Evolutionary conservation across 805 yeast species (phyloP), one percentile per base, ranked within the genome.

Genomic region (Wickerhamiella galacta): DNA sequence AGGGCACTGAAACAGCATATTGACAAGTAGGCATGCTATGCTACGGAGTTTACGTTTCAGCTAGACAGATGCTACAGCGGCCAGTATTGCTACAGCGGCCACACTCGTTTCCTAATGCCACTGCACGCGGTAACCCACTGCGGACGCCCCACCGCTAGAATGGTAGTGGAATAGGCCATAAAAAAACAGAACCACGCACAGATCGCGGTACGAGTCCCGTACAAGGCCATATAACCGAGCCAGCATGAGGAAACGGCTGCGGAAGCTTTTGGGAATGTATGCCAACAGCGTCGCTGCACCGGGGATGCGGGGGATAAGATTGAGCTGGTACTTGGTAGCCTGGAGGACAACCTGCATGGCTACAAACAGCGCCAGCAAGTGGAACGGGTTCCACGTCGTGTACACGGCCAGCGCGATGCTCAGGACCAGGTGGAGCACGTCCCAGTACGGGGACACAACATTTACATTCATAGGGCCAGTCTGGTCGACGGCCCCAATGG

Each of bases 201-300:
- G 25, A 36, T 52, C 57, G 25, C 38, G 35, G 40, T 43, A 45
- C 16, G 45, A 40, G 31, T 33, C 16, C 22, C 44, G 29, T 33
- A 30, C 25, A 15, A 38, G 32, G 20, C 18, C 32, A 25, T 45
- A n/a, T 34, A 38, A 24, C 30, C 39, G 16, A 31, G 37, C 37
- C 27, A 42, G 38, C 35, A 35, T 10, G 39, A 40, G 11, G 32
- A 49, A 28, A 34, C 48, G 49, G 14, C 38, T 33, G 21, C 42
- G 39, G 31, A 48, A 45, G 10, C 43, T 42, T 12, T 28, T 32
- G 2, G 57, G 57, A 21, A 53, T 39, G 41, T 47, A 46, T 9
- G 39, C 37, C 4, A 52, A 38, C 26, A 53, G 32, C 7, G 45
- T 43, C 10, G 43, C 44, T 15, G 50, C 28, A 20, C 35, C 29